A percentile compares a stretch with the other conserved stretches of the same genome.
phyloP scores from a whole-genome alignment of 257 asterid genomes.

The Mentha longifolia region DNA sequence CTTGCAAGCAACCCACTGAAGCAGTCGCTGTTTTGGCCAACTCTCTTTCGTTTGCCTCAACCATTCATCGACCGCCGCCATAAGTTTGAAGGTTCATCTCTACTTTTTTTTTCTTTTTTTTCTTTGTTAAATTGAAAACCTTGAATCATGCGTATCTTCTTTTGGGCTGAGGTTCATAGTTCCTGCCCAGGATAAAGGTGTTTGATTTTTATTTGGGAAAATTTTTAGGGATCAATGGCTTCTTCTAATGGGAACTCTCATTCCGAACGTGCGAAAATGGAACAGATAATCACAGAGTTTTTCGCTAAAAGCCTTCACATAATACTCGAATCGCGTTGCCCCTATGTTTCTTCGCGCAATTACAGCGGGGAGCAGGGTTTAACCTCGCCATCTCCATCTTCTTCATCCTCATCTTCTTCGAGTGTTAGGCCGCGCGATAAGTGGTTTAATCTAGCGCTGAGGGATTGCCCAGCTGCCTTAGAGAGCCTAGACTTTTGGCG shows the following conservation, averaged over 20 bases:
- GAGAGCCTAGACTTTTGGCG: constrained; percentile 90
- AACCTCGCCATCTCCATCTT: constrained; percentile 70
- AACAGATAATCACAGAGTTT: constrained; percentile 87
- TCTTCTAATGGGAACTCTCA: constrained; percentile 58
- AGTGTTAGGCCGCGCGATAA: constrained; percentile 81
- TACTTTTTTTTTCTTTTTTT: not conserved
- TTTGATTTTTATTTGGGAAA: not conserved
- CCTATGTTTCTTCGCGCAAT: constrained; percentile 82
- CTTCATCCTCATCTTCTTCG: constrained; percentile 69
- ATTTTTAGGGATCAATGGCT: constrained; percentile 55
- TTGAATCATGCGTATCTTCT: not conserved
- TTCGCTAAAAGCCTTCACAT: constrained; percentile 89
- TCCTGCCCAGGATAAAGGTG: not conserved
- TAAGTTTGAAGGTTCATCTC: constrained; percentile 8
- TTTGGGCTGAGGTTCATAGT: not conserved
- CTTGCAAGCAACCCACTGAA: constrained; percentile 31
- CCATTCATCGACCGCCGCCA: constrained; percentile 18
- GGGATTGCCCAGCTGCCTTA: constrained; percentile 86
- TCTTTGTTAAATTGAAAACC: not conserved
- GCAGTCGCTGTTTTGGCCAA: constrained; percentile 28
- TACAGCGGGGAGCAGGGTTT: constrained; percentile 75
- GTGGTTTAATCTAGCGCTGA: constrained; percentile 83
- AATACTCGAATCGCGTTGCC: constrained; percentile 86
- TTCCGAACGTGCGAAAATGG: constrained; percentile 78
- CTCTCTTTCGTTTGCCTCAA: constrained; percentile 3